Percentiles rank a stretch among this genome's conserved stretches.
phyloP scores from a whole-genome alignment of 2,329 filamentous ascomycete species.

The Ascochyta pisi region DNA sequence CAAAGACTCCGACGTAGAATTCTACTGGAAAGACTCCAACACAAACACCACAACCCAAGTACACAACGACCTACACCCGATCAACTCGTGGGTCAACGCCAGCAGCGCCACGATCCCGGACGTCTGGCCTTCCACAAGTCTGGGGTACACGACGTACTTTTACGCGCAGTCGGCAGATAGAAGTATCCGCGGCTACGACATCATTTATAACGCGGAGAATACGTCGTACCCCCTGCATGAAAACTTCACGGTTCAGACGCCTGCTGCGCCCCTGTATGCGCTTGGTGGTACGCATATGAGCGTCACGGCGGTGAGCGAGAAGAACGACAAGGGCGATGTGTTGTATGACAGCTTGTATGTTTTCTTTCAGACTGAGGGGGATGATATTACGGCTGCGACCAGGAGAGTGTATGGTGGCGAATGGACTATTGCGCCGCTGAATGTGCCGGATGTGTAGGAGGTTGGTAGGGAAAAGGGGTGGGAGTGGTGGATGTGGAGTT shows the following conservation, averaged over 20 bases:
- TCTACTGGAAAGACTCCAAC: conserved; percentile 56
- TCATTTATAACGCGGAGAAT: conserved; percentile 50
- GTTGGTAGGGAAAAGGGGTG: too few species aligned
- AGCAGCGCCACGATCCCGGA: conserved; percentile 39
- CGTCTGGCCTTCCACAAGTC: conserved; percentile 49
- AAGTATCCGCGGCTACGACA: conserved; percentile 50
- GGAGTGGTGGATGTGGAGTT: too few species aligned
- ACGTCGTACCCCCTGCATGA: conserved; percentile 40
- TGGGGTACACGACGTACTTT: conserved; percentile 54
- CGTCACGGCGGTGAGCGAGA: conserved; percentile 44
- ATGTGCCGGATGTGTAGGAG: conserved; percentile 32
- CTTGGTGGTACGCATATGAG: conserved; percentile 52
- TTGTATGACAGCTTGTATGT: conserved; percentile 41
- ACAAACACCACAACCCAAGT: conserved; percentile 30
- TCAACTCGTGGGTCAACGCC: conserved; percentile 50
- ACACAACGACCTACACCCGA: conserved; percentile 44
- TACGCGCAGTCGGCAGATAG: conserved; percentile 50
- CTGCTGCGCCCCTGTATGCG: conserved; percentile 36
- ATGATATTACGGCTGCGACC: conserved; percentile 42
- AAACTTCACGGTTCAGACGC: conserved; percentile 43
- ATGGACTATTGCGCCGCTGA: conserved; percentile 37
- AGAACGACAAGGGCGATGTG: conserved; percentile 23
- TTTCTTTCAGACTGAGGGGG: conserved; percentile 40
- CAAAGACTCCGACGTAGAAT: conserved; percentile 47
- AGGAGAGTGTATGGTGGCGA: conserved; percentile 33